phyloP scores from a whole-genome alignment of 371 early-diverging fungal species.

The Blakeslea trispora region DNA sequence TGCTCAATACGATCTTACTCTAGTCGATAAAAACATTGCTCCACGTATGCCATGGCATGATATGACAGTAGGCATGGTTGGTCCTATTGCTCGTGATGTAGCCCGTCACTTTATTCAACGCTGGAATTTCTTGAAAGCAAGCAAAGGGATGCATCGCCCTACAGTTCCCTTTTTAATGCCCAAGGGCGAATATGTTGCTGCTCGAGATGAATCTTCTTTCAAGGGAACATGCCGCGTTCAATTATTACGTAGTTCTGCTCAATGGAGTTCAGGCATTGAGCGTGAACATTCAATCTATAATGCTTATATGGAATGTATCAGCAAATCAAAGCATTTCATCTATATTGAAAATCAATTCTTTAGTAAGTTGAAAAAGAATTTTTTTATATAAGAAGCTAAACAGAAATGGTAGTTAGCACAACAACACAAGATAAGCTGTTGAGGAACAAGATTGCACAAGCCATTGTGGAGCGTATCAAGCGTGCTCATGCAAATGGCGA shows the following conservation, averaged over 20 bases:
- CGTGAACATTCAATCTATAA: constrained; percentile 77
- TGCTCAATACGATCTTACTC: constrained; percentile 45
- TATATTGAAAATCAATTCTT: constrained; percentile 31
- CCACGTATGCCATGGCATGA: constrained; percentile 98
- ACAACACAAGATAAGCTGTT: constrained; percentile 41
- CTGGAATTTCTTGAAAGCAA: constrained; percentile 85
- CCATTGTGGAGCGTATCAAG: constrained; percentile 74
- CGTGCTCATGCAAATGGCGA: constrained; percentile 70
- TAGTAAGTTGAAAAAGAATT: too few species aligned
- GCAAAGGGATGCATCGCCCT: constrained; percentile 64
- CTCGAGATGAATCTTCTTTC: constrained; percentile 65
- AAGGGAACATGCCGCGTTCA: constrained; percentile 71
- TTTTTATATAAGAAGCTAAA: too few species aligned
- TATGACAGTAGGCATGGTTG: constrained; percentile 73
- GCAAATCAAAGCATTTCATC: constrained; percentile 79
- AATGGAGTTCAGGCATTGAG: constrained; percentile 71
- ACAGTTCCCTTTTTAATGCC: constrained; percentile 77
- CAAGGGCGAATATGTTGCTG: constrained; percentile 75
- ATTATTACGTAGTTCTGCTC: constrained; percentile 65
- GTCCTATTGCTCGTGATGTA: constrained; percentile 80
- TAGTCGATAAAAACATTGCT: constrained; percentile 53
- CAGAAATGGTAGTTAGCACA: constrained; percentile 46
- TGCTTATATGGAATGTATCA: constrained; percentile 83
- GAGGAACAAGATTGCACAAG: constrained; percentile 45
- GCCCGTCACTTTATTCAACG: constrained; percentile 92